Evolutionary conservation across 495 filamentous ascomycete genomes (phyloP), one percentile per base, ranked within the genome.

Genomic region (Penicillium psychrofluorescens): DNA sequence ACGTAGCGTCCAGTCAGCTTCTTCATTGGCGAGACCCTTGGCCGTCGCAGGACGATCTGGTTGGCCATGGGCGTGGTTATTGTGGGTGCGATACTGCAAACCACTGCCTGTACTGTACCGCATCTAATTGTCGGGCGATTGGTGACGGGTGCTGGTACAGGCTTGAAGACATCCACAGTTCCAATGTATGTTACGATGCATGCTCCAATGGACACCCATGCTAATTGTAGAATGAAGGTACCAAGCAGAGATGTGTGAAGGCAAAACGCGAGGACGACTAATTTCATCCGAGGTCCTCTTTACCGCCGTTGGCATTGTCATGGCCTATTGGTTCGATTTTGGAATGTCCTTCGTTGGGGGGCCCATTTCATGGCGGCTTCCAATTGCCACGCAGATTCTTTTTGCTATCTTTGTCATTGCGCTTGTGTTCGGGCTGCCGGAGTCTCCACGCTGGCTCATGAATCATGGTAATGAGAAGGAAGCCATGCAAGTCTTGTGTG

Each of bases 321-420:
- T 70, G n/a, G 66, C 67, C 39, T 73, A 76, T 48, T 77, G 67
- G 62, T 66, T 76, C n/a, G 68, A 75, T 41, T 74, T 56, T 46
- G 71, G 70, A 2, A 63, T 75, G 55, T 58, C 52, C 10, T 74
- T 63, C 40, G 63, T 64, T 9, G 56, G 55, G 6, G 63, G 61
- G 0, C 52, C 63, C 9, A 57, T 73, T 40, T 62, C 63, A 27
- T 76, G 71, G 72, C 64, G 71, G 29, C 51, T 77, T 16, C 72
- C 74, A 0, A 64, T 77, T 38, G 68, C 63, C 6, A 66, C 63
- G 43, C 71, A 74, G 49, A 64, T 63, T 36, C 13, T 75, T 29
- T 71, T 74, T 48, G 67, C 64, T 29, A 40, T 68, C 29, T 51
- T 56, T 16, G 58, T 70, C 11, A 61, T 74, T 33, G 42, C 68